phyloP scores from a whole-genome alignment of 1,284 basidiomycete species.

The Neolentinus lepideus region DNA sequence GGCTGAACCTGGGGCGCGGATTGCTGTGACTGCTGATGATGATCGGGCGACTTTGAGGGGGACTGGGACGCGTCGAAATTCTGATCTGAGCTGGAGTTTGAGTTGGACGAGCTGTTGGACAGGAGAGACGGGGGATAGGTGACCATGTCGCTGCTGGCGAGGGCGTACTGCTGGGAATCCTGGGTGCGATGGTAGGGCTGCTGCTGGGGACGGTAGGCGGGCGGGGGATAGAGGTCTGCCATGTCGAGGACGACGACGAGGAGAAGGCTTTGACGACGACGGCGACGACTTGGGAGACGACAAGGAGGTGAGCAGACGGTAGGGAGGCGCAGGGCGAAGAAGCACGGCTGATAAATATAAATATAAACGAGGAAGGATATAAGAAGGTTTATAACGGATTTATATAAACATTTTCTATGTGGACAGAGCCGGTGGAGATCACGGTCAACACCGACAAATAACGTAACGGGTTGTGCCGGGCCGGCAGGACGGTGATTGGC shows the following conservation, averaged over 20 bases:
- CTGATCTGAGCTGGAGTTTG: slow-evolving; percentile 33
- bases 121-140: slow-evolving; percentile 39
- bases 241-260: slow-evolving; percentile 32
- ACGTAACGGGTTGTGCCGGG: neutral
- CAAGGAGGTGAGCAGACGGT: slow-evolving; percentile 26
- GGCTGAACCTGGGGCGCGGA: slow-evolving; percentile 9
- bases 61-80: slow-evolving; percentile 22
- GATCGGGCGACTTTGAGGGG: slow-evolving; percentile 10
- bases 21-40: slow-evolving; percentile 8
- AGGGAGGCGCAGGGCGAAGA: slow-evolving; percentile 28
- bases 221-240: slow-evolving; percentile 68
- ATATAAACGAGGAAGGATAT: slow-evolving; percentile 20
- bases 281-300: slow-evolving; percentile 26
- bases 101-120: slow-evolving; percentile 41
- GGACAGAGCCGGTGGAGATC: slow-evolving; percentile 1
- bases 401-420: neutral
- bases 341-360: slow-evolving; percentile 23
- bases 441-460: slow-evolving; percentile 1
- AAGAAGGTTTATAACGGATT: slow-evolving; percentile 2
- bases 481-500: neutral
- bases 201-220: slow-evolving; percentile 32
- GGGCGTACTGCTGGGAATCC: slow-evolving; percentile 20
- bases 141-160: slow-evolving; percentile 26
- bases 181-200: slow-evolving; percentile 24
- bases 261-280: slow-evolving; percentile 36